Percentiles rank a stretch among this genome's conserved stretches.
Evolutionary conservation across 108 stramenopile genomes (phyloP).

Genomic region (Stephanodiscus triporus): DNA sequence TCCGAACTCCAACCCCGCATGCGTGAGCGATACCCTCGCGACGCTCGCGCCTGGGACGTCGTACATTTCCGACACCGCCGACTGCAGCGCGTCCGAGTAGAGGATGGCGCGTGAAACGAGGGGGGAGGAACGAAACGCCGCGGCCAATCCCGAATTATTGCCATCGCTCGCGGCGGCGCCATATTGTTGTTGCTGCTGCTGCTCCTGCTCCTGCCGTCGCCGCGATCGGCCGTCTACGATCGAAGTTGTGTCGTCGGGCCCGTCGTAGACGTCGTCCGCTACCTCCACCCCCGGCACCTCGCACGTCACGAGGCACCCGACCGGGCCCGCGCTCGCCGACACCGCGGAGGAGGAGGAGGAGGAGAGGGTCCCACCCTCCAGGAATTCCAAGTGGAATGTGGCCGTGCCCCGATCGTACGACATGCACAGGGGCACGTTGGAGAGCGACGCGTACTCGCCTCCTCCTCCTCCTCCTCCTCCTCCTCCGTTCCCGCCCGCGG

Average conservation of each 20-base stretch:
- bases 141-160: slow-evolving; percentile 44
- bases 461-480: slow-evolving; percentile 5
- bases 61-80: slow-evolving; percentile 57
- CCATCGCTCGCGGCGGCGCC: too few relatives aligned
- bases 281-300: slow-evolving; percentile 53
- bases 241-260: slow-evolving; percentile 5
- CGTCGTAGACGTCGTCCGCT: slow-evolving; percentile 49
- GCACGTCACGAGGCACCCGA: slow-evolving; percentile 46
- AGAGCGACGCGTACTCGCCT: slow-evolving; percentile 52
- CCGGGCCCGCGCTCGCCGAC: slow-evolving; percentile 11
- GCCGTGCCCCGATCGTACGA: slow-evolving; percentile 63
- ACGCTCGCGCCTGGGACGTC: slow-evolving; percentile 55
- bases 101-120: slow-evolving; percentile 61
- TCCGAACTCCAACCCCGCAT: slow-evolving; percentile 57
- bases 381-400: slow-evolving; percentile 63
- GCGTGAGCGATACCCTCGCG: slow-evolving; percentile 43
- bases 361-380: slow-evolving; percentile 33
- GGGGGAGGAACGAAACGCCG: slow-evolving; percentile 63
- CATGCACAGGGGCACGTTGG: slow-evolving; percentile 55
- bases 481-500: not conserved
- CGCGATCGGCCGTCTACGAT: too few relatives aligned
- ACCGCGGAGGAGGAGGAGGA: not conserved
- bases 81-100: slow-evolving; percentile 48
- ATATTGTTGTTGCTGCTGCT: too few relatives aligned
- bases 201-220: too few relatives aligned